Evolutionary conservation across 371 early-diverging fungal genomes (phyloP).

Genomic region (Entomophthora muscae): DNA sequence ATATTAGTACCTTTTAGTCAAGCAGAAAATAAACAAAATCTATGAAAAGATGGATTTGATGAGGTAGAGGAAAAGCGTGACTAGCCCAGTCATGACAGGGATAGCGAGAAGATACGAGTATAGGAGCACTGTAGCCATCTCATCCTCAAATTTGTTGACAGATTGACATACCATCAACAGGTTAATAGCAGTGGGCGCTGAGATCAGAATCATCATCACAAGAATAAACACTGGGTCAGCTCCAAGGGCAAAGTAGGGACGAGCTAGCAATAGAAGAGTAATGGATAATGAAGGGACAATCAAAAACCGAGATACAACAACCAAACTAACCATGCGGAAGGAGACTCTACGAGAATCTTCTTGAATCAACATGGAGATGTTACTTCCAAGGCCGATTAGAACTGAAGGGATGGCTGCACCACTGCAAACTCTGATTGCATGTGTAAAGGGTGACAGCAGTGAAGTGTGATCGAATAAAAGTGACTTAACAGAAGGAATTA

Average conservation of each 20-base stretch:
- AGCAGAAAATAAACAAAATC: too few species aligned
- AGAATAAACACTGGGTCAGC: constrained; percentile 26
- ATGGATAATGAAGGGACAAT: constrained; percentile 26
- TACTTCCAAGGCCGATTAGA: constrained; percentile 46
- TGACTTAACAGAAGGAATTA: constrained; percentile 26
- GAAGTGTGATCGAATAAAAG: constrained; percentile 27
- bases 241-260: constrained; percentile 17
- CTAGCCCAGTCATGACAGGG: constrained; percentile 2
- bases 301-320: constrained; percentile 12
- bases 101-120: constrained; percentile 8
- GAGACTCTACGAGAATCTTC: background rate
- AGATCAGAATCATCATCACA: constrained; percentile 26
- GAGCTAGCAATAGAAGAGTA: constrained; percentile 20
- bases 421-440: constrained; percentile 42
- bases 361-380: constrained; percentile 17
- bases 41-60: background rate
- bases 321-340: background rate
- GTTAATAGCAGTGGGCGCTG: constrained; percentile 30
- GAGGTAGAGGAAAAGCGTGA: constrained; percentile 6
- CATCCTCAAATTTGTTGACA: constrained; percentile 26
- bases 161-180: constrained; percentile 28
- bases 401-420: constrained; percentile 46
- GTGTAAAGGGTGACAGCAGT: constrained; percentile 31
- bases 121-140: constrained; percentile 22
- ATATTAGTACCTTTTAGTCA: too few species aligned